Conservation (phyloP, 306 rosid species). For the Aeschynomene evenia region DNA sequence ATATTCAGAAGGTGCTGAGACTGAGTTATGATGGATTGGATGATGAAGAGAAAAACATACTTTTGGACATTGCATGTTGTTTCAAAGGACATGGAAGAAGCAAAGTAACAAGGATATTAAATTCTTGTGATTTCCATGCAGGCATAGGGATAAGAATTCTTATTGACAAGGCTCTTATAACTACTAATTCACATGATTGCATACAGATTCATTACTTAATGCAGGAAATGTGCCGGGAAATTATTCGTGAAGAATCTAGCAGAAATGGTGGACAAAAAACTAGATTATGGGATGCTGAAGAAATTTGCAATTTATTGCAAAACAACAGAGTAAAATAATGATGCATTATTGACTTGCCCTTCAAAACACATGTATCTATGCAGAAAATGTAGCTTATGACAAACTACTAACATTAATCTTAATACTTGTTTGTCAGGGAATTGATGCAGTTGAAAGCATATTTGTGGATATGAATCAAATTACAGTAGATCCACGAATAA, state of each 20-base stretch:
- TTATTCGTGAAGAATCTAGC: not conserved
- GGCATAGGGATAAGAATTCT: slow-evolving; percentile 10
- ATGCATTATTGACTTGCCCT: not conserved
- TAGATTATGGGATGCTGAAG: slow-evolving; percentile 6
- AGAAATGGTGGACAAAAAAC: not conserved
- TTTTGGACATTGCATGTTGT: slow-evolving; percentile 35
- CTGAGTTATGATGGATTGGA: slow-evolving; percentile 14
- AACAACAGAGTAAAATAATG: slow-evolving; percentile 5
- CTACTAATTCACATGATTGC: not conserved
- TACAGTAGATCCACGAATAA: not conserved
- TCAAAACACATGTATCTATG: not conserved
- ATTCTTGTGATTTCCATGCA: slow-evolving; percentile 18
- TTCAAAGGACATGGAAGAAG: not conserved
- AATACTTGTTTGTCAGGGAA: not conserved
- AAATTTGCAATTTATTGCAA: not conserved
- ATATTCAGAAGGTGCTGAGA: not conserved
- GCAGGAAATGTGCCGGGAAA: slow-evolving; percentile 28
- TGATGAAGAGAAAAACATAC: not conserved
- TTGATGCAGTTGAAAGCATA: not conserved
- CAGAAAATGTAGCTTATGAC: not conserved
- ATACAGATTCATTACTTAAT: slow-evolving; percentile 41
- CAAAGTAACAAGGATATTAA: not conserved
- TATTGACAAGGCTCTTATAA: slow-evolving; percentile 25
- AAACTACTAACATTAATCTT: not conserved
- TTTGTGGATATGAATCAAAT: not conserved